Base-by-base conservation (phyloP, 1,284 basidiomycete species). In the Entoloma clypeatum region DNA sequence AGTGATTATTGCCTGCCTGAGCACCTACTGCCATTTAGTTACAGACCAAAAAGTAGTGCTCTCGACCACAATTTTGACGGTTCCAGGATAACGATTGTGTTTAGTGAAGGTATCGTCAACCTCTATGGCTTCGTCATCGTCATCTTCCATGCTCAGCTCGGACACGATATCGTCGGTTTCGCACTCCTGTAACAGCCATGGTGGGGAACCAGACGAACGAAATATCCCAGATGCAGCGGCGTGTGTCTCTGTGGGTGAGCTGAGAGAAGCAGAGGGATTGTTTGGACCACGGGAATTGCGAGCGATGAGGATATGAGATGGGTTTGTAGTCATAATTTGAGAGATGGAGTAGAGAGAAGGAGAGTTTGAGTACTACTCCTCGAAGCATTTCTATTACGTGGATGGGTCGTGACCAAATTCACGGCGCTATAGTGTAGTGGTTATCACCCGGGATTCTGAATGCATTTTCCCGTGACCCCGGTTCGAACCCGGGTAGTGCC, bases 1-100 rank as follows among this genome's bases (percentile, higher is more conserved):
- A 29, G 43, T 35, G 14, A 45, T 39, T 42, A 45, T 41, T 40
- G 34, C 10, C 23, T 26, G 23, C n/a, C n/a, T n/a, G n/a, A n/a
- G n/a, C 30, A 23, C 22, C 25, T 36, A 17, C 18, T 37, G 37
- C 16, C 16, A 29, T 28, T 36, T 36, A 41, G 36, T 24, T 18
- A 61, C 80, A 50, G 54, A 87, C 86, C 87, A 90, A 63, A 90
- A 90, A 3, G 83, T 87, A 29, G 85, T 88, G 43, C 71, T 77
- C 63, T 87, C 84, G 14, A 90, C 87, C n/a, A 88, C 71, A 39
- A 90, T 87, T 61, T 89, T 90, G 43, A 90, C 86, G 0, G 80
- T 86, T 5, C 86, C 86, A 0, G 86, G 85, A 51, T 86, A 81
- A 29, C 70, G 65, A 35, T 69, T 72, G 45, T 71, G 63, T 55